phyloP scores from a whole-genome alignment of 1,284 basidiomycete genomes.

The Ceratobasidium theobromae region DNA sequence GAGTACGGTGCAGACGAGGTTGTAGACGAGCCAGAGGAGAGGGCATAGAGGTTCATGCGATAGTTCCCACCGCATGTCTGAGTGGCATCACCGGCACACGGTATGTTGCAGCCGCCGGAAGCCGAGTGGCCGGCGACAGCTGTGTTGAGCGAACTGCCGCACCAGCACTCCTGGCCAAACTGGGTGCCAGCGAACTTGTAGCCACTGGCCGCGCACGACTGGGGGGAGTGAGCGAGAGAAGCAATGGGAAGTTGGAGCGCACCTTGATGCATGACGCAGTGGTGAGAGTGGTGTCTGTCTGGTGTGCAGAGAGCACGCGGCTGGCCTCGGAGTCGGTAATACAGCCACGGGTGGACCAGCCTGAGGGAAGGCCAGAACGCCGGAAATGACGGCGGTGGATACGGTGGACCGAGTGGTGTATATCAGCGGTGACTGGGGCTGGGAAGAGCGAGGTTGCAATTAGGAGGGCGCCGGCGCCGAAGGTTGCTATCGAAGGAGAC shows the following conservation, averaged over 20 bases:
- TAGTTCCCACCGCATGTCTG: conserved; percentile 21
- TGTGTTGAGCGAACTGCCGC: not conserved
- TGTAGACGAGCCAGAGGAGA: not conserved
- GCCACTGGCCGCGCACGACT: conserved; percentile 6
- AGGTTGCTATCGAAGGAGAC: conserved; percentile 8
- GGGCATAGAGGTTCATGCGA: conserved; percentile 13
- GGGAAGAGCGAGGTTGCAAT: conserved; percentile 4
- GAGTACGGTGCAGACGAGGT: not conserved
- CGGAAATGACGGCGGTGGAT: conserved; percentile 15
- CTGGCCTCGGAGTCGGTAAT: conserved; percentile 15
- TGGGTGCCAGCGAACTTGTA: conserved; percentile 18
- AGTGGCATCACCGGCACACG: conserved; percentile 18
- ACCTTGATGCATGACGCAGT: conserved; percentile 22
- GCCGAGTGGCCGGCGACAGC: not conserved
- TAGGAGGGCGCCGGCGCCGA: conserved; percentile 23
- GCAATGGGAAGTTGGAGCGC: not conserved
- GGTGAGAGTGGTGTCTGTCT: conserved; percentile 2
- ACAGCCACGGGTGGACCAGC: conserved; percentile 17
- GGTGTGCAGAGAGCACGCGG: conserved; percentile 1
- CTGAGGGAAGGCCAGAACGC: conserved; percentile 4
- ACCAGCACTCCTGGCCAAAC: conserved; percentile 29
- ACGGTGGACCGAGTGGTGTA: conserved; percentile 1
- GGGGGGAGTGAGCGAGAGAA: not conserved
- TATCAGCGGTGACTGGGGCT: not conserved
- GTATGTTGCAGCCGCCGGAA: conserved; percentile 11